phyloP scores from a whole-genome alignment of 2,329 filamentous ascomycete species.

The Teratosphaeria destructans region DNA sequence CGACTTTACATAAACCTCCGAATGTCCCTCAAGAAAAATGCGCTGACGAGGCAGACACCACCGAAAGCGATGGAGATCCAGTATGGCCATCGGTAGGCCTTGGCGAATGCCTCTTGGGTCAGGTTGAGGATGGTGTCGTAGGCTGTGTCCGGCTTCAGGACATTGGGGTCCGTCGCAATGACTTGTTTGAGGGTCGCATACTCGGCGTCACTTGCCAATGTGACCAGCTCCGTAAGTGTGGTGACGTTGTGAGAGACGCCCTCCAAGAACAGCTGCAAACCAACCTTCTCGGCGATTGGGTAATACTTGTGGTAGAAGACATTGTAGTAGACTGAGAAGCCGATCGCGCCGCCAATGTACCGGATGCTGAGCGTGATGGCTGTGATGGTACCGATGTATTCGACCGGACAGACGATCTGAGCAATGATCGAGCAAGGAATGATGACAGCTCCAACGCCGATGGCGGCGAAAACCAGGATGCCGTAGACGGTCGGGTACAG shows the following conservation, averaged over 20 bases:
- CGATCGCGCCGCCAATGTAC: conserved; percentile 56
- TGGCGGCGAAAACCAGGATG: conserved; percentile 47
- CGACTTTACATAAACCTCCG: conserved; percentile 11
- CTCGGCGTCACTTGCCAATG: conserved; percentile 12
- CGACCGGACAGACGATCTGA: conserved; percentile 57
- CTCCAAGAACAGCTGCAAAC: neutral
- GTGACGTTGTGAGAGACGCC: neutral
- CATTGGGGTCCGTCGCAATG: conserved; percentile 8
- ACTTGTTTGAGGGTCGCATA: conserved; percentile 8
- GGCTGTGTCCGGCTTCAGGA: conserved; percentile 12
- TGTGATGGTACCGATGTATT: conserved; percentile 58
- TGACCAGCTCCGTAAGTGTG: conserved; percentile 10
- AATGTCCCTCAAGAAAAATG: conserved; percentile 23
- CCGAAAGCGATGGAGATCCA: conserved; percentile 25
- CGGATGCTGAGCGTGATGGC: conserved; percentile 58
- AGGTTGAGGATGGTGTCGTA: conserved; percentile 17
- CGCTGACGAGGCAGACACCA: conserved; percentile 18
- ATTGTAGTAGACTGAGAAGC: conserved; percentile 38
- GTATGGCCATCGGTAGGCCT: conserved; percentile 22
- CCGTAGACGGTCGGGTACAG: conserved; percentile 24
- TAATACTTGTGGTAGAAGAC: conserved; percentile 37
- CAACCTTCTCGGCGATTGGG: conserved; percentile 7
- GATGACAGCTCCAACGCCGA: conserved; percentile 60
- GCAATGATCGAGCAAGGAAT: conserved; percentile 57
- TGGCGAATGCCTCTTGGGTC: conserved; percentile 18